Conservation (phyloP, 495 filamentous ascomycete genomes). For the Lophiotrema nucula region DNA sequence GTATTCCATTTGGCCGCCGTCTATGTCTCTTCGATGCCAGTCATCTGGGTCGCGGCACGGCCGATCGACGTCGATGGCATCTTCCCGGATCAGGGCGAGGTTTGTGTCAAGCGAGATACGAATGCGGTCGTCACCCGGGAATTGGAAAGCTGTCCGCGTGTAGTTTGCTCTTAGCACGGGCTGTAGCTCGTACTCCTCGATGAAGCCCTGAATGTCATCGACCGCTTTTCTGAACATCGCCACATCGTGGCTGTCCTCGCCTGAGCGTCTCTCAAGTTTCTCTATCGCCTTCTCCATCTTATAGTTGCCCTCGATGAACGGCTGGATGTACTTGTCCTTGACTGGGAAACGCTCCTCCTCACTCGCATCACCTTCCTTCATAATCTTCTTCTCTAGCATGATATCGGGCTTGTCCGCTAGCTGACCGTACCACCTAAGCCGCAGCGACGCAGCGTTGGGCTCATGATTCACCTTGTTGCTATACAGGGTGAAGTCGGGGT, state of each 20-base stretch:
- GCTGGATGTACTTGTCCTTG: constrained; percentile 90
- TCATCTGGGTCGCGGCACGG: constrained; percentile 83
- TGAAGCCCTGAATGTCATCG: constrained; percentile 74
- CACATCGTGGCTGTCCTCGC: constrained; percentile 59
- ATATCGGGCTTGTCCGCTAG: constrained; percentile 74
- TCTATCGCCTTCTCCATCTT: constrained; percentile 85
- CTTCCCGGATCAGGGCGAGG: constrained; percentile 89
- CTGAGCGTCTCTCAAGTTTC: constrained; percentile 71
- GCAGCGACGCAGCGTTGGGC: constrained; percentile 75
- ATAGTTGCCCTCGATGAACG: constrained; percentile 83
- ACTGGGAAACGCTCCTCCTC: constrained; percentile 75
- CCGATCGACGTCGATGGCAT: constrained; percentile 74
- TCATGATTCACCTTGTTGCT: constrained; percentile 75
- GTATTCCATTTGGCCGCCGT: constrained; percentile 75
- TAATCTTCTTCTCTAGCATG: constrained; percentile 82
- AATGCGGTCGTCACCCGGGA: constrained; percentile 86
- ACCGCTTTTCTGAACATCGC: constrained; percentile 70
- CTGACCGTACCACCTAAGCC: constrained; percentile 90
- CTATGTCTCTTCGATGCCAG: constrained; percentile 92
- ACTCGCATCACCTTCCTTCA: constrained; percentile 65
- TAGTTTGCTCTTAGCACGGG: constrained; percentile 91
- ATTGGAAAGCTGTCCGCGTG: constrained; percentile 92
- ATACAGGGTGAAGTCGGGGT: constrained; percentile 78
- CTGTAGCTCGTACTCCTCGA: constrained; percentile 72
- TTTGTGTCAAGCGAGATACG: constrained; percentile 91